Percentiles rank a stretch among this genome's conserved stretches.
These are phyloP conservation scores for Pseudomonodictys pantanalensis DNA, from an alignment of 495 filamentous ascomycete species.

Conservation along the genomic window DNA sequence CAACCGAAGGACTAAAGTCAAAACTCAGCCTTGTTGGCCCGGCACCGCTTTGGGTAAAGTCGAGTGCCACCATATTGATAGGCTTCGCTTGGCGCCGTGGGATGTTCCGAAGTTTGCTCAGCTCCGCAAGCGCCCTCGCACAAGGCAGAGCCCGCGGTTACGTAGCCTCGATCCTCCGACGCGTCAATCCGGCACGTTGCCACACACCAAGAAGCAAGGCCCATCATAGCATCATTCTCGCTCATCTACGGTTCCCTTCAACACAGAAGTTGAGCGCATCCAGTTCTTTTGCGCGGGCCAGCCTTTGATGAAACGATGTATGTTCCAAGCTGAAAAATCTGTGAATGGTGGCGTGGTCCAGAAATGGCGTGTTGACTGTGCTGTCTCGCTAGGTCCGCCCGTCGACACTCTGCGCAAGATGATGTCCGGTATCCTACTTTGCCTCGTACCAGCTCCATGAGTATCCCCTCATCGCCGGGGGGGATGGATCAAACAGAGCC, in stretches of 20 bases:
- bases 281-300: neutral
- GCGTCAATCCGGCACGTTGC: neutral
- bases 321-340: neutral
- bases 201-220: neutral
- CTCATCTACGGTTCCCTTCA: neutral
- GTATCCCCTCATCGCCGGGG: neutral
- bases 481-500: neutral
- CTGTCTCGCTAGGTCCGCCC: neutral
- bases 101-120: neutral
- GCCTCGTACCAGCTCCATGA: neutral
- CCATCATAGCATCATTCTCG: neutral
- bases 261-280: neutral
- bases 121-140: neutral
- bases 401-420: neutral
- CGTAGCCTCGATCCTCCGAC: no score
- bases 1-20: neutral
- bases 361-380: neutral
- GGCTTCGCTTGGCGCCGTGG: neutral
- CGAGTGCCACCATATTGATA: neutral
- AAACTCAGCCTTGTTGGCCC: neutral
- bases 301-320: neutral
- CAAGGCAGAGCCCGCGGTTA: neutral
- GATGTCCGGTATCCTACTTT: neutral
- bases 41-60: neutral
- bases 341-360: neutral